Conservation (phyloP, 2,329 filamentous ascomycete genomes). For the Cryphonectria parasitica region DNA sequence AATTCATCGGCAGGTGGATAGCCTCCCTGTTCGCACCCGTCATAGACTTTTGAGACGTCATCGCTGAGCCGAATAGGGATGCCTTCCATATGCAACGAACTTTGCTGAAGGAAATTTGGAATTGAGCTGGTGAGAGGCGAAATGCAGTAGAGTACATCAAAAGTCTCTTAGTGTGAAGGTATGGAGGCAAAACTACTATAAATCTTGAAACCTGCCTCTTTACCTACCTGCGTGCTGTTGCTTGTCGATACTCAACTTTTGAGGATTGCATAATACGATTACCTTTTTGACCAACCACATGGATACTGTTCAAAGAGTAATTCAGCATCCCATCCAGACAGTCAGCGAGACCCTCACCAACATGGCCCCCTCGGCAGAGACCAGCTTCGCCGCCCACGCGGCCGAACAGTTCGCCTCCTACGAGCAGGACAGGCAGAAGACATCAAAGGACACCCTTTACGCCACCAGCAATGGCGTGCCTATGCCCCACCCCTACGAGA, state of each 20-base stretch:
- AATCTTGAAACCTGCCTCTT: background rate
- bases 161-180: background rate
- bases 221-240: no score
- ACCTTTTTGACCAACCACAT: background rate
- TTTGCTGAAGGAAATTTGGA: background rate
- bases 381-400: conserved; percentile 43
- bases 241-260: background rate
- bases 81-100: background rate
- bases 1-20: background rate
- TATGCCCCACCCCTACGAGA: conserved; percentile 61
- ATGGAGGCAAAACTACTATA: background rate
- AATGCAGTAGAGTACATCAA: no score
- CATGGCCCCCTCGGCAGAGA: conserved; percentile 36
- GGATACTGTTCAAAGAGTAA: conserved; percentile 10
- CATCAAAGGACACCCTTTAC: conserved; percentile 51
- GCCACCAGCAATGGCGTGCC: conserved; percentile 60
- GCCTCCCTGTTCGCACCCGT: background rate
- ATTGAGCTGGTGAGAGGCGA: background rate
- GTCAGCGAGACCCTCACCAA: conserved; percentile 17
- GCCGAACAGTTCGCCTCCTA: conserved; percentile 44
- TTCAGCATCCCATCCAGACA: conserved; percentile 19
- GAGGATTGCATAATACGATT: background rate
- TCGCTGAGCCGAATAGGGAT: background rate
- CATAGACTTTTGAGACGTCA: conserved; percentile 21
- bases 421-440: conserved; percentile 44